phyloP scores from a whole-genome alignment of 495 filamentous ascomycete genomes.

The Aspergillus ostianus region DNA sequence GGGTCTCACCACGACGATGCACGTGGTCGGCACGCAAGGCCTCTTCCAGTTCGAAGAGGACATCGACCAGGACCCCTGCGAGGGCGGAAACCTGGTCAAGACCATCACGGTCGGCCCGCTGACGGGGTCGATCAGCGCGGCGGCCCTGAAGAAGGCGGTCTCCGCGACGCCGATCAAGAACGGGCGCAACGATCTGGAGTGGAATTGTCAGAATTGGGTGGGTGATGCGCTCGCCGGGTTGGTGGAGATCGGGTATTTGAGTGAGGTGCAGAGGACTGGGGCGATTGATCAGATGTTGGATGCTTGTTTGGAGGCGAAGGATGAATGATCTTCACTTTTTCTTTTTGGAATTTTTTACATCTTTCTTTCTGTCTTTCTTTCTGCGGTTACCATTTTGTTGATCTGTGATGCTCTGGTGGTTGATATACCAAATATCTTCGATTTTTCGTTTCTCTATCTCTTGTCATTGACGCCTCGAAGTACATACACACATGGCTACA shows the following conservation, averaged over 20 bases:
- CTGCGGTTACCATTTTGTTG: background rate
- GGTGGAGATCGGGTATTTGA: conserved; percentile 25
- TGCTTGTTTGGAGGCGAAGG: conserved; percentile 28
- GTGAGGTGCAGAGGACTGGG: conserved; percentile 11
- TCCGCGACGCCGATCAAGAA: conserved; percentile 26
- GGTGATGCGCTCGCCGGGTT: conserved; percentile 28
- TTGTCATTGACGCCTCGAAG: no score
- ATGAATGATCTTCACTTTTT: conserved; percentile 13
- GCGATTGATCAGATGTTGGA: conserved; percentile 31
- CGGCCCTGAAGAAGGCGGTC: conserved; percentile 21
- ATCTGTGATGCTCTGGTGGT: no score
- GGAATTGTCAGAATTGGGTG: conserved; percentile 39
- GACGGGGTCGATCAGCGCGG: conserved; percentile 18
- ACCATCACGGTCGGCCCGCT: conserved; percentile 22
- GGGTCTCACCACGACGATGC: conserved; percentile 19
- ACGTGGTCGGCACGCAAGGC: conserved; percentile 27
- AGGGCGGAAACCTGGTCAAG: conserved; percentile 56
- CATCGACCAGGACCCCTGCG: conserved; percentile 37
- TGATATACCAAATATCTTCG: no score
- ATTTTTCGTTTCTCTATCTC: no score
- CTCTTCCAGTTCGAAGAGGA: conserved; percentile 31
- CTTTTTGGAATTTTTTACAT: background rate
- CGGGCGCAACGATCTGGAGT: conserved; percentile 24
- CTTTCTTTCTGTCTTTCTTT: background rate
- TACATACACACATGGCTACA: no score